Conservation (phyloP, 192 early-diverging fungal genomes). For the Coemansia sp. region DNA sequence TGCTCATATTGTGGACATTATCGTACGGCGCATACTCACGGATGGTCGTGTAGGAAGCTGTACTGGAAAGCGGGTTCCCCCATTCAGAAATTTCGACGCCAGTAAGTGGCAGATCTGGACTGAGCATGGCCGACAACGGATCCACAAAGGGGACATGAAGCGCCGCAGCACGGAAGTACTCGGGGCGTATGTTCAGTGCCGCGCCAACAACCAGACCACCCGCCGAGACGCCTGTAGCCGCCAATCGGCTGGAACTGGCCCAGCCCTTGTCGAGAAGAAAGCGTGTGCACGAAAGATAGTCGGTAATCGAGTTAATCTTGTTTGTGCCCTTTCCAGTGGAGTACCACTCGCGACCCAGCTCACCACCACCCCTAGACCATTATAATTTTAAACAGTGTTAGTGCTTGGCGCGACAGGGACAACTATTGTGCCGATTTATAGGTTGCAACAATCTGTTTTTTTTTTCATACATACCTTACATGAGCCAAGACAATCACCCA, state of each 20-base stretch:
- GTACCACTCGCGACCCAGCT: constrained; percentile 80
- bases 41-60: constrained; percentile 60
- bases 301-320: constrained; percentile 73
- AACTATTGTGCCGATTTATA: not conserved
- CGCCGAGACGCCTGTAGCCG: constrained; percentile 73
- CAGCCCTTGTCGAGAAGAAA: constrained; percentile 63
- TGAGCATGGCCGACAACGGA: constrained; percentile 82
- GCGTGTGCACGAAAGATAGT: constrained; percentile 70
- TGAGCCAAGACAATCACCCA: constrained; percentile 84
- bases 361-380: constrained; percentile 67
- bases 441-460: not conserved
- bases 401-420: not conserved
- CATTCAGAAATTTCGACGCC: constrained; percentile 74
- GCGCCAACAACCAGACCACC: constrained; percentile 79
- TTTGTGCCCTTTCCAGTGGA: constrained; percentile 68
- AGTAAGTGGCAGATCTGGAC: constrained; percentile 70
- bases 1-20: constrained; percentile 39
- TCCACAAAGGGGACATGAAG: constrained; percentile 85
- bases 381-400: not conserved
- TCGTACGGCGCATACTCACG: constrained; percentile 71
- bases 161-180: constrained; percentile 74
- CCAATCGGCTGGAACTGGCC: constrained; percentile 58
- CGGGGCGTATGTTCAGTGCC: constrained; percentile 63
- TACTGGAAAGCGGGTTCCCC: constrained; percentile 66
- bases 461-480: constrained; percentile 51